Base-by-base conservation (phyloP, 2,329 filamentous ascomycete species). In the Grosmannia penicillata region DNA sequence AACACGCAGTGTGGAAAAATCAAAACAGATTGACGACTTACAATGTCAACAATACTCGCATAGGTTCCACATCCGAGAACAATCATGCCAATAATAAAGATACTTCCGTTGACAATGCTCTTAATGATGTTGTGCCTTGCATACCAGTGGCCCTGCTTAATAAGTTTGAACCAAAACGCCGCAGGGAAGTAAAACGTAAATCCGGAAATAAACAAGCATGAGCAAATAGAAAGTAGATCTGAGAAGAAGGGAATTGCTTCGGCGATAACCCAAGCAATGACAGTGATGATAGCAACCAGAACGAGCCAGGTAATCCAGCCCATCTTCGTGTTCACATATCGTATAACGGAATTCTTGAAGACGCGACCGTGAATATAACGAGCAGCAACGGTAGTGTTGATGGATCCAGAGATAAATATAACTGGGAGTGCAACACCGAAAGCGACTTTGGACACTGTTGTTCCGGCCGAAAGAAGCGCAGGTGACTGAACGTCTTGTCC, bases 231-330 rank as follows among this genome's bases (percentile, higher is more conserved):
- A n/a, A 86, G 58, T 32, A 86, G 60, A 36, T 78, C 65, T 44
- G 71, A 72, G 60, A 86, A 87, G 53, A 78, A 75, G 3, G 82
- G 82, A 32, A 86, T 78, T 1, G 76, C 71, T 50, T 80, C 73
- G 13, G 80, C 79, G 46, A 86, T 75, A 47, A 85, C 53, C 68
- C 75, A 86, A 4, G 75, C 75, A 11, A 80, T 38, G 10, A 78
- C 37, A 60, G 79, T 85, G 31, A 78, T 54, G 34, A 53, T 46
- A 1, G 65, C 55, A 22, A 75, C 68, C 10, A 85, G 70, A 4
- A 42, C 58, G 13, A 76, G 50, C 81, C 81, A 56, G 4, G 56
- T 60, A 19, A 53, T 48, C 64, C 64, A 68, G 2, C 64, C 64
- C 55, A 53, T 61, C 33, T 53, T 52, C 6, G 64, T 67, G 55